A percentile compares a stretch with the other conserved stretches of the same genome.
phyloP scores from a whole-genome alignment of 2,329 filamentous ascomycete species.

The Alternaria triticina region DNA sequence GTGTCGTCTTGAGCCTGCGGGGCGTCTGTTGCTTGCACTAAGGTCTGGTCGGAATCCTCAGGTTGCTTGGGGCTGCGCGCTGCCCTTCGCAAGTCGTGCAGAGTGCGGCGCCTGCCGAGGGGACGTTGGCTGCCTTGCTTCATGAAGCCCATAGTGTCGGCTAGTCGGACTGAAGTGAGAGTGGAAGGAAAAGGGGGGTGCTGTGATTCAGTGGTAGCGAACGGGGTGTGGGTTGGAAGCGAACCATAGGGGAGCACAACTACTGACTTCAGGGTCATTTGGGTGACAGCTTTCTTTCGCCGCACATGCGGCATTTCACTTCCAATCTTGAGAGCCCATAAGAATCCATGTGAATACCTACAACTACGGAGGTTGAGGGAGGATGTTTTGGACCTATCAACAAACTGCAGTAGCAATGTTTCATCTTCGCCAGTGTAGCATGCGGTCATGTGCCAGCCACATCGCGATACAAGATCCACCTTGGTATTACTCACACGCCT shows the following conservation, averaged over 20 bases:
- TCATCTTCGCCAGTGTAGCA: not conserved
- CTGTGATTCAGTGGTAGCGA: not conserved
- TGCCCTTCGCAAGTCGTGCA: not conserved
- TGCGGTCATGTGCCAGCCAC: not conserved
- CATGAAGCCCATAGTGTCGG: not conserved
- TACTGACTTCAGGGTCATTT: not conserved
- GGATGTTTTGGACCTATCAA: not conserved
- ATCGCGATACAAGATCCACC: not conserved
- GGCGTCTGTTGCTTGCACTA: not conserved
- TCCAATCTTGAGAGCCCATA: not conserved
- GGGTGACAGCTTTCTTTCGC: not conserved
- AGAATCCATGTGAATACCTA: not conserved
- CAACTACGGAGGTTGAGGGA: not conserved
- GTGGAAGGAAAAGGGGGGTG: not conserved
- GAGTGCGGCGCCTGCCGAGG: not conserved
- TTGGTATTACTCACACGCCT: not conserved
- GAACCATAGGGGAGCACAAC: not conserved
- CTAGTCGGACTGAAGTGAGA: accelerated
- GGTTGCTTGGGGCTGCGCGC: not conserved
- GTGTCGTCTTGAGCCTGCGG: not conserved
- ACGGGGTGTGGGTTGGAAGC: not conserved
- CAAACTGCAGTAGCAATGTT: not conserved
- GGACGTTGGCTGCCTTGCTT: not conserved
- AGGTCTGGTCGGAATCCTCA: not conserved
- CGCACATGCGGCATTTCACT: not conserved